phyloP scores from a whole-genome alignment of 441 rosid species.

The Geranium incanum region DNA sequence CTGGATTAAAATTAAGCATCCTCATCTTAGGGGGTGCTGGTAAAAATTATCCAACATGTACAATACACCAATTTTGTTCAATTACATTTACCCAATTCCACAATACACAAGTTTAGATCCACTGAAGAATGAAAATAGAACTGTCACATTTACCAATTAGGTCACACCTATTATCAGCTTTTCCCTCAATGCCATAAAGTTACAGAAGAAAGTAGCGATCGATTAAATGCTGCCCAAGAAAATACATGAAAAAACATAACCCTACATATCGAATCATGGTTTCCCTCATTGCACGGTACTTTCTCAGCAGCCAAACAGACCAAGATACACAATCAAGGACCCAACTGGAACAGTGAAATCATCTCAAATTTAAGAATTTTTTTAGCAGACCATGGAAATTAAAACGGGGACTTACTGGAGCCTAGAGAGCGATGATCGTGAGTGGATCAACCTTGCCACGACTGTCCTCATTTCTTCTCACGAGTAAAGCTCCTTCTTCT shows the following conservation, averaged over 20 bases:
- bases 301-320: neutral
- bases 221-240: neutral
- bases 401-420: constrained; percentile 35
- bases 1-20: too few relatives aligned
- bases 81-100: neutral
- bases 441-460: constrained; percentile 52
- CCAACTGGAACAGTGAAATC: neutral
- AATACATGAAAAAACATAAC: neutral
- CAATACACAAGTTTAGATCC: neutral
- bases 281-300: neutral
- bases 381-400: neutral
- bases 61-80: neutral
- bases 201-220: neutral
- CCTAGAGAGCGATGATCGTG: constrained; percentile 32
- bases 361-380: constrained; percentile 6
- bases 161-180: neutral
- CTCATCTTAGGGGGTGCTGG: too few relatives aligned
- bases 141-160: neutral
- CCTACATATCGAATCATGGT: neutral
- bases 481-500: neutral
- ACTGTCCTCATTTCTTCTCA: constrained; percentile 36
- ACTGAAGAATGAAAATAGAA: constrained; percentile 3
- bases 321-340: neutral
- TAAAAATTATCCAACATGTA: too few relatives aligned
- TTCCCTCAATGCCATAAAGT: neutral